phyloP scores from a whole-genome alignment of 2,329 filamentous ascomycete species.

The Seiridium cupressi region DNA sequence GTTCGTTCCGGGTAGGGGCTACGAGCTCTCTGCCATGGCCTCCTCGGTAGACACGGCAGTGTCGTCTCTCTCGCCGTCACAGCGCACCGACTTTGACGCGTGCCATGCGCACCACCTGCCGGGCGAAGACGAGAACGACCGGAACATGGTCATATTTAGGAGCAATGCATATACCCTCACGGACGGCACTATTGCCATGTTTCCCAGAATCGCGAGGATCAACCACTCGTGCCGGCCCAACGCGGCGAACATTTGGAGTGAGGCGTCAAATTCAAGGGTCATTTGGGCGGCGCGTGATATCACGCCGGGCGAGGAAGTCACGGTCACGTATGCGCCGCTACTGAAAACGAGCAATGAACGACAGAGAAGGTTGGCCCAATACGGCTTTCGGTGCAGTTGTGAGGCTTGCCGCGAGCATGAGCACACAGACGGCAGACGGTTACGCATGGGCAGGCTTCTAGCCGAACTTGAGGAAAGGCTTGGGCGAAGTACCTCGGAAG shows the following conservation, averaged over 20 bases:
- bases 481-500: not conserved
- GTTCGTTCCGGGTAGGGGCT: slow-evolving; percentile 26
- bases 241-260: slow-evolving; percentile 28
- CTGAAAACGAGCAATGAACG: slow-evolving; percentile 26
- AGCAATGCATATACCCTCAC: slow-evolving; percentile 35
- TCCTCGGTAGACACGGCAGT: slow-evolving; percentile 21
- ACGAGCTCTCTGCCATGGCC: slow-evolving; percentile 29
- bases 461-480: slow-evolving; percentile 8
- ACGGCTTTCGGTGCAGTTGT: slow-evolving; percentile 16
- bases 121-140: slow-evolving; percentile 16
- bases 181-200: slow-evolving; percentile 27
- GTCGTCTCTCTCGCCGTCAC: slow-evolving; percentile 19
- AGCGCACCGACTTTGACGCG: slow-evolving; percentile 23
- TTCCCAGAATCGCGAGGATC: slow-evolving; percentile 30
- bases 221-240: slow-evolving; percentile 37
- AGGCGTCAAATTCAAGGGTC: not conserved
- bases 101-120: slow-evolving; percentile 20
- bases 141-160: slow-evolving; percentile 29
- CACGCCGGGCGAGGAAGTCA: slow-evolving; percentile 32
- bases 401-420: slow-evolving; percentile 7
- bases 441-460: slow-evolving; percentile 10
- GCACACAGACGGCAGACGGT: slow-evolving; percentile 6
- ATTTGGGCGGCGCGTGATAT: slow-evolving; percentile 27
- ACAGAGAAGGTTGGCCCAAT: slow-evolving; percentile 28
- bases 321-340: slow-evolving; percentile 33